These are phyloP conservation scores for Apiotrichum akiyoshidainum DNA, from an alignment of 1,284 basidiomycete genomes.

Conservation along the genomic window DNA sequence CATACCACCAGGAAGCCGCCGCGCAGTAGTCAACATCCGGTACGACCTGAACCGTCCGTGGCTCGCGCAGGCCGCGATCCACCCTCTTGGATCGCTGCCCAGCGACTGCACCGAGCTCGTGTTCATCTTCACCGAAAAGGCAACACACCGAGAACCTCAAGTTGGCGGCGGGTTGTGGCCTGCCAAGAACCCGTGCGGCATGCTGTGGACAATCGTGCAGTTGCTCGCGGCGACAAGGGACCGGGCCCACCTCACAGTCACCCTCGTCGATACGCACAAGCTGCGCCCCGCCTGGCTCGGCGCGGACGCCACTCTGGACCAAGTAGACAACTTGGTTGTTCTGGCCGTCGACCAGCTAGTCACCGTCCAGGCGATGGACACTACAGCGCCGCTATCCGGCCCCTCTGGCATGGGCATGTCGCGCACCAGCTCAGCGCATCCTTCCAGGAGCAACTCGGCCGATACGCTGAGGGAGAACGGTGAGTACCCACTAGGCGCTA, in stretches of 20 bases:
- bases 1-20: not conserved
- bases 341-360: no score
- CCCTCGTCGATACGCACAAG: slow-evolving; percentile 11
- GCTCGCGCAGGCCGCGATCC: slow-evolving; percentile 12
- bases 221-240: not conserved
- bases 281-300: slow-evolving; percentile 17
- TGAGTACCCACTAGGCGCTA: no score
- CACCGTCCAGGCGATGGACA: no score
- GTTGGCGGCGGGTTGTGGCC: slow-evolving; percentile 12
- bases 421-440: no score
- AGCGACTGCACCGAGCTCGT: not conserved
- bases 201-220: not conserved
- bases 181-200: slow-evolving; percentile 1
- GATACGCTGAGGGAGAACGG: no score
- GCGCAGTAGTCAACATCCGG: slow-evolving; percentile 10
- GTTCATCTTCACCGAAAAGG: slow-evolving; percentile 16
- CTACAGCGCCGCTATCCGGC: no score
- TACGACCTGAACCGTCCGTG: slow-evolving; percentile 18
- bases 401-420: no score
- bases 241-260: not conserved
- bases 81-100: slow-evolving; percentile 3
- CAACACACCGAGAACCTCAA: slow-evolving; percentile 18
- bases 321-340: not conserved
- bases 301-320: not conserved
- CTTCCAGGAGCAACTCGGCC: no score